Conservation (phyloP, 306 rosid genomes). For the Citrullus colocynthis region DNA sequence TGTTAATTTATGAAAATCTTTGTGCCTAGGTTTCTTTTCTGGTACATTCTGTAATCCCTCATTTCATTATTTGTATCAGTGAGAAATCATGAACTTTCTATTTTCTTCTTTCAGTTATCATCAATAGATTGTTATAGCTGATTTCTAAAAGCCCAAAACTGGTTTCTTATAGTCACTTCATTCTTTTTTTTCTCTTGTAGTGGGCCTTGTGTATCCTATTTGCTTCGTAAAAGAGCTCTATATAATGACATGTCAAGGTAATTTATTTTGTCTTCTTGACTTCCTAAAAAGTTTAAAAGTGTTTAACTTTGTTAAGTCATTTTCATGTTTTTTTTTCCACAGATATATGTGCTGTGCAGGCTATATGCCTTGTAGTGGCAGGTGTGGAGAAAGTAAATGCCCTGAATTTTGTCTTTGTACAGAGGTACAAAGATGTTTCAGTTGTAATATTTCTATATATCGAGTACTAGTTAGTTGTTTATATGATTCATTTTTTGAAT, state of each 20-base stretch:
- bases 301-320: neutral
- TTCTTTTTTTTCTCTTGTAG: slow-evolving; percentile 20
- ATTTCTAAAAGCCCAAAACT: neutral
- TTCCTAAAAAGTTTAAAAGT: neutral
- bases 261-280: neutral
- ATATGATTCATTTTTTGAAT: neutral
- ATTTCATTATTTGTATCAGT: neutral
- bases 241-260: slow-evolving; percentile 88
- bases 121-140: neutral
- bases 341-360: slow-evolving; percentile 92
- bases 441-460: neutral
- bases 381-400: slow-evolving; percentile 80
- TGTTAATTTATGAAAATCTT: neutral
- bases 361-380: slow-evolving; percentile 92
- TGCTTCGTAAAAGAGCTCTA: slow-evolving; percentile 79
- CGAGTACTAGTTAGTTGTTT: neutral
- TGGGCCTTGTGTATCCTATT: slow-evolving; percentile 77
- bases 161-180: neutral
- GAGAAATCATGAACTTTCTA: neutral
- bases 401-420: slow-evolving; percentile 77
- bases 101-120: neutral
- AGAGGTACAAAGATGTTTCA: slow-evolving; percentile 36
- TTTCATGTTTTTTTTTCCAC: slow-evolving; percentile 13
- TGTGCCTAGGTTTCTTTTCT: neutral
- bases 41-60: neutral